Evolutionary conservation across 2,329 filamentous ascomycete genomes (phyloP), one percentile per base, ranked within the genome.

Genomic region (Phoma sp.): DNA sequence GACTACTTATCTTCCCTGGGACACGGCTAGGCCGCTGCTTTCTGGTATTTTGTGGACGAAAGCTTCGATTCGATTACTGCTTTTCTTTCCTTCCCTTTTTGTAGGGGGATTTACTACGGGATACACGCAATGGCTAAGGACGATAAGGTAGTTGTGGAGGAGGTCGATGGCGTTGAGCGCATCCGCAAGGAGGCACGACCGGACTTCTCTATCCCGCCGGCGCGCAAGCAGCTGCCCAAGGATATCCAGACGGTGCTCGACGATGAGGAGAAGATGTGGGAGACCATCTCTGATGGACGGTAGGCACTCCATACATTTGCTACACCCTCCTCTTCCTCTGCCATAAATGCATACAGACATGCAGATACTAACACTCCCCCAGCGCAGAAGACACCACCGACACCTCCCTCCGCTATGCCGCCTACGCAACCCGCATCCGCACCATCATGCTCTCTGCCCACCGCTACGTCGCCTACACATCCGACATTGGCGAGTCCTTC

Each of bases 381-480:
- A 90, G 88, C 68, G 85, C 83, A 11, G 83, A 87, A 52, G 89
- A 96, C 66, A 90, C 91, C 4, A 97, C 91, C 55, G 91, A 97
- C 49, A 89, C 87, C 64, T 88, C 86, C 64, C 80, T 96, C 68
- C 89, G 95, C 69, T 99, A 98, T 78, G 93, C 93, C 52, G 95
- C 90, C 64, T 99, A 99, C 77, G 91, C 91, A 42, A 86, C 88
- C 56, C 88, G 95, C 43, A 79, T 95, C 59, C 87, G 91, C 58
- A 96, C 93, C 7, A 90, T 98, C 62, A 86, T 99, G 68, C 80
- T 93, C 64, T 91, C 90, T 13, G 93, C 93, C 4, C 95, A 98
- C 70, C 88, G 95, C 68, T 99, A 99, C 70, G 92, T 99, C 43
- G 95, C 95, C 52, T 99, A 99, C 75, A 98, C 95, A 0, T 93